phyloP scores from a whole-genome alignment of 163 green algal genomes.

The Smithsoniella earleae region DNA sequence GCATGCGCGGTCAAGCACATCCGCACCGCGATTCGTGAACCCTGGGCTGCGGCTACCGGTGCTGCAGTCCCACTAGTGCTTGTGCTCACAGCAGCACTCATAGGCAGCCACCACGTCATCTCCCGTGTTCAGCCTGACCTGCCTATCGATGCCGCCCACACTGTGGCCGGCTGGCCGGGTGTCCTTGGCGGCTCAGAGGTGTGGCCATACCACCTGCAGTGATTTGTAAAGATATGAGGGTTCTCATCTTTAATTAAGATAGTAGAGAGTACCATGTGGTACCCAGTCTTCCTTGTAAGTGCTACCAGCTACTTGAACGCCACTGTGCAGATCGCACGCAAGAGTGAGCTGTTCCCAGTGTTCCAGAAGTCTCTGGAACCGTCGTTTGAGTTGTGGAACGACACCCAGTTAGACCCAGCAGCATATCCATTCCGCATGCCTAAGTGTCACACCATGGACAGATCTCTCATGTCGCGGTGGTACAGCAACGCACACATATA shows the following conservation, averaged over 20 bases:
- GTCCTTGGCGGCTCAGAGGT: neutral
- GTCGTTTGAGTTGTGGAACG: neutral
- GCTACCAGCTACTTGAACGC: too few species aligned
- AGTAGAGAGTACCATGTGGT: too few species aligned
- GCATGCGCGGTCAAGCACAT: neutral
- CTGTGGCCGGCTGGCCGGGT: neutral
- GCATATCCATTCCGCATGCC: neutral
- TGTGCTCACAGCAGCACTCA: neutral
- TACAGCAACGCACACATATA: neutral
- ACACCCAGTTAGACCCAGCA: neutral
- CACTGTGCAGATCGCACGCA: neutral
- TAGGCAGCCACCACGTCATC: neutral
- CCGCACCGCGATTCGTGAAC: constrained; percentile 1
- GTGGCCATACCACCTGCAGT: neutral
- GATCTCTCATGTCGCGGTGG: neutral
- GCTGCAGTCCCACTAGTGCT: neutral
- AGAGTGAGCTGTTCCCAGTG: neutral
- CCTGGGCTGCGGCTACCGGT: neutral
- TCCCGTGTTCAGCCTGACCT: neutral
- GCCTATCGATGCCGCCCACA: neutral
- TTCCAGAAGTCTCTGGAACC: neutral
- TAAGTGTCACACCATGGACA: neutral
- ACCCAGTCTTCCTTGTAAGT: too few species aligned
- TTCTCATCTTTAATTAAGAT: too few species aligned
- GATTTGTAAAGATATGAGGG: neutral